phyloP scores from a whole-genome alignment of 2,329 filamentous ascomycete species.

The Epichloe hybrida region DNA sequence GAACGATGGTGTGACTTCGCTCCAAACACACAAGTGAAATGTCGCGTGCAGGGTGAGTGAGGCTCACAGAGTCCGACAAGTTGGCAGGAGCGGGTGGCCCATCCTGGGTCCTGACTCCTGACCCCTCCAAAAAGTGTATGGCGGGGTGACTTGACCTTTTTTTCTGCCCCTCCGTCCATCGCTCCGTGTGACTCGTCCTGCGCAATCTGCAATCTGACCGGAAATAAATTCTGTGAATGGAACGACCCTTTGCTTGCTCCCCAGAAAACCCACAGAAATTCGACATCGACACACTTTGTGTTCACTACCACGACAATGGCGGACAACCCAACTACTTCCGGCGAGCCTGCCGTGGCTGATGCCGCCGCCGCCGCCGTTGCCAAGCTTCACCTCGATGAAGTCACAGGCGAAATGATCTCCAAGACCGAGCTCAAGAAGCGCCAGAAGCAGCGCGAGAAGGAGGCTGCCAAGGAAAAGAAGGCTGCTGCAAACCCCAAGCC shows the following conservation, averaged over 20 bases:
- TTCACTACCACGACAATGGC: slow-evolving; percentile 14
- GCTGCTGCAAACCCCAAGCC: slow-evolving; percentile 60
- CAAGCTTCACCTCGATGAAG: slow-evolving; percentile 78
- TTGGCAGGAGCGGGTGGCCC: too few relatives aligned
- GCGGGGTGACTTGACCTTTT: slow-evolving; percentile 2
- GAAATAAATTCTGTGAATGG: background rate
- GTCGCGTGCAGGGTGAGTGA: too few relatives aligned
- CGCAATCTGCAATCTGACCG: background rate
- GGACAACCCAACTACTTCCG: slow-evolving; percentile 18
- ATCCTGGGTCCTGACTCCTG: too few relatives aligned
- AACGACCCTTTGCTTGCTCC: background rate
- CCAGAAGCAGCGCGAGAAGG: slow-evolving; percentile 78
- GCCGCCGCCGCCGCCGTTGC: slow-evolving; percentile 41
- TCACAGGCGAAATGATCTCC: slow-evolving; percentile 77
- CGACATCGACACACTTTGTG: background rate
- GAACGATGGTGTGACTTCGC: too few relatives aligned
- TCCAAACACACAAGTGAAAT: too few relatives aligned
- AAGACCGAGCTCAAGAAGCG: slow-evolving; percentile 90
- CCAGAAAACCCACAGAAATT: background rate
- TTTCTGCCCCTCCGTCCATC: slow-evolving; percentile 4
- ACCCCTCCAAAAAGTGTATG: background rate
- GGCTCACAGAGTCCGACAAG: too few relatives aligned
- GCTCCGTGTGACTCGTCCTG: slow-evolving; percentile 1
- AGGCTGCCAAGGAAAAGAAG: slow-evolving; percentile 81
- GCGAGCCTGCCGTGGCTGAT: slow-evolving; percentile 31